Evolutionary conservation across 1,139 yeast species (phyloP).

Genomic region (Geotrichum cucujoidarum): DNA sequence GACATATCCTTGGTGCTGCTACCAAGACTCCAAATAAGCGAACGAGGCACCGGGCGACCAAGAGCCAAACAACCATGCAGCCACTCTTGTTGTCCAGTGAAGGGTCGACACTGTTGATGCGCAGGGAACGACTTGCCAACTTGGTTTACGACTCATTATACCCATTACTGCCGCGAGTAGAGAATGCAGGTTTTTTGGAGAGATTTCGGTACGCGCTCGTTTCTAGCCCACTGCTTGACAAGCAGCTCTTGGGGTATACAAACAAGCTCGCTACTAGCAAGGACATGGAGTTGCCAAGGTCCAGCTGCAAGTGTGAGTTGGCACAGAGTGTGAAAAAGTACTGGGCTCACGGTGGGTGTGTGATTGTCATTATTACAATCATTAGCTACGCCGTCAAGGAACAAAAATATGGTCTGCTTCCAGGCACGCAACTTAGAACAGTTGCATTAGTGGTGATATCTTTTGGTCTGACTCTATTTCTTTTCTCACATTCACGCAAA

Average conservation of each 20-base stretch:
- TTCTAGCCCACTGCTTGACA: constrained; percentile 43
- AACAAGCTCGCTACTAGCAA: neutral
- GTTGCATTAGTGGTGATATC: constrained; percentile 1
- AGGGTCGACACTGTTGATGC: constrained; percentile 21
- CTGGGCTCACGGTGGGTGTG: constrained; percentile 26
- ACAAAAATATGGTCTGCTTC: constrained; percentile 11
- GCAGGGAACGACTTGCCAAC: constrained; percentile 27
- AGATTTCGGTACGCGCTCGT: constrained; percentile 43
- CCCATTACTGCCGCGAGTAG: constrained; percentile 30
- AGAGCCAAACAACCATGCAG: constrained; percentile 18
- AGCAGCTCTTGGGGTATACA: constrained; percentile 19
- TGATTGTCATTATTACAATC: constrained; percentile 35
- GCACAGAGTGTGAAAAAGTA: constrained; percentile 13
- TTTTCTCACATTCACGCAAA: constrained; percentile 36
- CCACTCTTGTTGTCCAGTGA: constrained; percentile 25
- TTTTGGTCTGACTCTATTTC: constrained; percentile 27
- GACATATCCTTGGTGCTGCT: neutral
- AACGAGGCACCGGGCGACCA: constrained; percentile 1
- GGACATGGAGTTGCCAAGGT: neutral
- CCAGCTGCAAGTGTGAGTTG: neutral
- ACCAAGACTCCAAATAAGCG: neutral
- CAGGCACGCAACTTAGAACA: neutral
- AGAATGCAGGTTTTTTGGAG: constrained; percentile 40
- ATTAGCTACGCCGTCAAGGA: constrained; percentile 30
- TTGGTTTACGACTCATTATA: constrained; percentile 30